A percentile compares a stretch with the other conserved stretches of the same genome.
These are phyloP conservation scores for Cubamyces lactineus DNA, from an alignment of 768 basidiomycete species.

Conservation along the genomic window DNA sequence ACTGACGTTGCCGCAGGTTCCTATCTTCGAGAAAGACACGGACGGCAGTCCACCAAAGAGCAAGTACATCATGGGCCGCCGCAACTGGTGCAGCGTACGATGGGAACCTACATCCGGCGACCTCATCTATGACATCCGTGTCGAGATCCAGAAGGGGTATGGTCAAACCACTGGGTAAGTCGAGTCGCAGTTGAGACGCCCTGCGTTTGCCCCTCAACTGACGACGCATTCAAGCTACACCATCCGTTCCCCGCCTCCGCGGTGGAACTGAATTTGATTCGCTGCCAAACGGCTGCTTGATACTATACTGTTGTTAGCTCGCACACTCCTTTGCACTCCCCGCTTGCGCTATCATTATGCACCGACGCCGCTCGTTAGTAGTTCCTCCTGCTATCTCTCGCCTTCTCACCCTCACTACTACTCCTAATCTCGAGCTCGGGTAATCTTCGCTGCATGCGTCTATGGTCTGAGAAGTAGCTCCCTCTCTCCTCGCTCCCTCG, in stretches of 20 bases:
- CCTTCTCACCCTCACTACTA: not conserved
- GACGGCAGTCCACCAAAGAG: conserved; percentile 77
- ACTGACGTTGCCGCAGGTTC: conserved; percentile 50
- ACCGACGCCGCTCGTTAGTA: conserved; percentile 3
- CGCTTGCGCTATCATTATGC: conserved; percentile 13
- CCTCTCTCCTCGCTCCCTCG: not conserved
- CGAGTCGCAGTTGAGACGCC: conserved; percentile 5
- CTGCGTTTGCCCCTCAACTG: not conserved
- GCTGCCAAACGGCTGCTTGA: not conserved
- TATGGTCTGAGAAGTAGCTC: not conserved
- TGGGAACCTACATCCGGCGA: conserved; percentile 63
- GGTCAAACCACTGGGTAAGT: conserved; percentile 82
- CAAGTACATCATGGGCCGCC: conserved; percentile 81
- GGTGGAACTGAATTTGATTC: conserved; percentile 26
- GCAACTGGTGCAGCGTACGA: conserved; percentile 83
- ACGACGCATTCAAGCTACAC: conserved; percentile 28
- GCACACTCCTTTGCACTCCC: not conserved
- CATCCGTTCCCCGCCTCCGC: conserved; percentile 35
- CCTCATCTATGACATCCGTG: conserved; percentile 79
- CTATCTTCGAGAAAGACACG: conserved; percentile 76
- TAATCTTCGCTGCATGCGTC: conserved; percentile 3
- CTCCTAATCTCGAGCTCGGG: conserved; percentile 2
- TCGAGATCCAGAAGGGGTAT: conserved; percentile 82
- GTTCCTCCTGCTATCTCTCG: conserved; percentile 10
- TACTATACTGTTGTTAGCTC: not conserved